phyloP scores from a whole-genome alignment of 352 stramenopile species.

The Paralagenidium karlingii region DNA sequence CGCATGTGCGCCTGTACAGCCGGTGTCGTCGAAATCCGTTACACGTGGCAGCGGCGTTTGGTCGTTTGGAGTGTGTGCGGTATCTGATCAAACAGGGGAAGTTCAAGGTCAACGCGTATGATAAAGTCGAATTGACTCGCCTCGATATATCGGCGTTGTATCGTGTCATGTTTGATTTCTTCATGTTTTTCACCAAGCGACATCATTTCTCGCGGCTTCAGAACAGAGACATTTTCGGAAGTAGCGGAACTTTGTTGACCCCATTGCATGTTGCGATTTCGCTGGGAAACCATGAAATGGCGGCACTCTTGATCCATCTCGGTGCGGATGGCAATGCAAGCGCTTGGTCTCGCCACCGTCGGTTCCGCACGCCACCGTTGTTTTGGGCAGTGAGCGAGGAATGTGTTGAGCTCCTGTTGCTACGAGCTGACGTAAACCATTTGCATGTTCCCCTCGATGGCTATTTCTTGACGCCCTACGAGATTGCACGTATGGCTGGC shows the following conservation, averaged over 20 bases:
- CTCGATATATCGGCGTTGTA: constrained; percentile 63
- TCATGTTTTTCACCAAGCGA: constrained; percentile 55
- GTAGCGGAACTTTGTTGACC: constrained; percentile 58
- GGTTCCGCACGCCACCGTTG: constrained; percentile 45
- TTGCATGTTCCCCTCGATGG: constrained; percentile 38
- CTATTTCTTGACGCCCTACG: constrained; percentile 53
- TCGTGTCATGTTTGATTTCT: constrained; percentile 52
- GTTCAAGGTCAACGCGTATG: constrained; percentile 57
- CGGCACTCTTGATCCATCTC: constrained; percentile 41
- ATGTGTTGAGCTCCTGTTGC: constrained; percentile 42
- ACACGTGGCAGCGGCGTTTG: constrained; percentile 60
- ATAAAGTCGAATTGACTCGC: constrained; percentile 70
- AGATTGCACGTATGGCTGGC: constrained; percentile 47
- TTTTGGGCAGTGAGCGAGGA: constrained; percentile 66
- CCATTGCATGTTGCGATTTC: constrained; percentile 63
- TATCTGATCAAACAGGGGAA: constrained; percentile 33
- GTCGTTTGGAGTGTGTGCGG: constrained; percentile 48
- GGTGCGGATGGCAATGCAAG: constrained; percentile 40
- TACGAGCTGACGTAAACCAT: constrained; percentile 58
- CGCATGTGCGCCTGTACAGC: constrained; percentile 23
- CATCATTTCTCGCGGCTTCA: too few species aligned
- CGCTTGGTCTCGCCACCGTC: constrained; percentile 34
- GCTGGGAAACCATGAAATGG: constrained; percentile 53
- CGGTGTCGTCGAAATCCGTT: constrained; percentile 53
- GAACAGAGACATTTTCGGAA: neutral